Base-by-base conservation (phyloP, 129 eudicot species). In the Rutidosis leptorrhynchoides region DNA sequence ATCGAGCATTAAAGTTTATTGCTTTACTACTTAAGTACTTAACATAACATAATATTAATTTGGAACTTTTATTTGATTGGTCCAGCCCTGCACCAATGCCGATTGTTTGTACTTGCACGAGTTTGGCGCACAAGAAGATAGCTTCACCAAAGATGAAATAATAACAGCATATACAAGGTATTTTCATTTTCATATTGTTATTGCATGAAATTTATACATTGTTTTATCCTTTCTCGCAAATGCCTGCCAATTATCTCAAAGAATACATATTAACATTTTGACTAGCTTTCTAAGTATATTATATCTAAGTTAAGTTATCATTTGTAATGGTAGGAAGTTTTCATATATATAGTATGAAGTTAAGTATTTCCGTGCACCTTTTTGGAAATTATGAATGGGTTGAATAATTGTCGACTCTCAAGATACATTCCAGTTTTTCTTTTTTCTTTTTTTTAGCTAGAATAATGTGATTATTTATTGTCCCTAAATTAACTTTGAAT, bases 51-150 rank as follows among this genome's bases (percentile, higher is more conserved):
- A 32, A 7, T 67, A 45, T 35, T 64, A 37, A 58, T 37, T 42
- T n/a, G 49, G 26, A 26, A 56, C 10, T 64, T 22, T 19, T 22
- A 33, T 67, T 59, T 66, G 17, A 72, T 26, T 69, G 49, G 25
- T 66, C 51, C 80, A 84, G 90, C 84, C 87, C 56, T 84, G 90
- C 80, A 76, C 62, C 65, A 84, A 76, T 70, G 82, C 80, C 23
- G 87, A 81, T 65, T 84, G 90, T 73, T 45, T 84, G 30, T 84
- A 84, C 53, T 73, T 84, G 78, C 90, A 84, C 62, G 87, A 81
- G 79, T 73, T 75, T 76, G 90, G 90, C 61, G 63, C 80, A 2
- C 78, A 84, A 78, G 84, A 81, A 74, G 90, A 84, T 78, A 84
- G 87, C 71, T 84, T 81, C 58, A 73, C 78, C 29, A 84, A 84